Evolutionary conservation across 1,284 basidiomycete genomes (phyloP).

Genomic region (Kalmanozyma brasiliensis): DNA sequence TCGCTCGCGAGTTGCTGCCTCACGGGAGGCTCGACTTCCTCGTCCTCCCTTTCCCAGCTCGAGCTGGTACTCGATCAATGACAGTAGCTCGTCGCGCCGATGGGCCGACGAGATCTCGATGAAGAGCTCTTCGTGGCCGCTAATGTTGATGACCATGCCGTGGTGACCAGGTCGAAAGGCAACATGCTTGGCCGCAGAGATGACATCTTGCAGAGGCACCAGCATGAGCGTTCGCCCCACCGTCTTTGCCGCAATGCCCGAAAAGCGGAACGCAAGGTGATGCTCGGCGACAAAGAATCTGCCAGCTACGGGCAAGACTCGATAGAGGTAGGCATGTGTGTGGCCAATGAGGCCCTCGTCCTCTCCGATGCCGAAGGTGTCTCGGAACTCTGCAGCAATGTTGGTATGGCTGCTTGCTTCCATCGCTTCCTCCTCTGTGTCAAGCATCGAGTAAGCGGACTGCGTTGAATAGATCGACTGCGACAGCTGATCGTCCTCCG

Average conservation of each 20-base stretch:
- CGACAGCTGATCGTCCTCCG: constrained; percentile 34
- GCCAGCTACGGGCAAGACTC: constrained; percentile 57
- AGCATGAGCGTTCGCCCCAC: constrained; percentile 78
- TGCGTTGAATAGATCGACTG: constrained; percentile 31
- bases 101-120: constrained; percentile 87
- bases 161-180: constrained; percentile 88
- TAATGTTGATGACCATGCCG: constrained; percentile 87
- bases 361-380: constrained; percentile 45
- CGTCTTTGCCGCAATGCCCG: constrained; percentile 52
- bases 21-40: constrained; percentile 15
- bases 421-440: constrained; percentile 22
- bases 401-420: constrained; percentile 11
- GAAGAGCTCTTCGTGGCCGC: constrained; percentile 95
- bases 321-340: constrained; percentile 50
- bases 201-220: constrained; percentile 85
- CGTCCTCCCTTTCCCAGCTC: constrained; percentile 23
- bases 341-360: constrained; percentile 49
- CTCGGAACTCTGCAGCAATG: constrained; percentile 35
- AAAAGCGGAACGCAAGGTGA: constrained; percentile 62
- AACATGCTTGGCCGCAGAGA: constrained; percentile 83
- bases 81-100: constrained; percentile 80
- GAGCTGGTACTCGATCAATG: constrained; percentile 78
- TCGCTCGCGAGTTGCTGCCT: constrained; percentile 33
- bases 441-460: constrained; percentile 44
- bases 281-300: constrained; percentile 54